Base-by-base conservation (phyloP, 495 filamentous ascomycete species). In the Talaromyces wortmannii region DNA sequence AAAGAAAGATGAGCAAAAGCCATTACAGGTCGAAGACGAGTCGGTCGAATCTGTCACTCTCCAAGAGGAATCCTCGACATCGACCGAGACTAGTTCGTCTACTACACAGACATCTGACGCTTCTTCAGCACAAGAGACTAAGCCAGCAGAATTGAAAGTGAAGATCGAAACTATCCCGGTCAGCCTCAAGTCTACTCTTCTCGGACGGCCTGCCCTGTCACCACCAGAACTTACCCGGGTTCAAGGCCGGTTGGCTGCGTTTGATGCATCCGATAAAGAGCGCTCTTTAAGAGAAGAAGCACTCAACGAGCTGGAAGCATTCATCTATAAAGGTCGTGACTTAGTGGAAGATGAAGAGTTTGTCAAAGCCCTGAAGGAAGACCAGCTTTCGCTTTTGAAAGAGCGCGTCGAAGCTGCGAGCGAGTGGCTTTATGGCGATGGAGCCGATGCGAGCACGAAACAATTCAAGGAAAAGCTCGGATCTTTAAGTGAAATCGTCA, bases 391-490 rank as follows among this genome's bases (percentile, higher is more conserved):
- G 4, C 61, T 63, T 29, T 80, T 97, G 11, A 79, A 85, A 59
- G 71, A 82, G 53, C 83, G 83, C 61, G 74, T 84, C 43, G 78
- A 78, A 32, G 82, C 81, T 15, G 81, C 85, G 10, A 86, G 86
- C 55, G 90, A 96, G 36, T 97, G 94, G 92, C 81, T 98, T 32
- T 95, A 96, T 65, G 87, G 79, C 36, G 90, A 92, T 51, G 91
- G 92, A 45, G 83, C 81, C 6, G 81, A 89, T 51, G 91, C 94
- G 0, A 72, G 81, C 42, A 83, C 82, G 18, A 79, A 85, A 3
- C 84, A 83, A 17, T 79, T 96, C 66, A 86, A 83, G 65, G 76
- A 78, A 29, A 85, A 83, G 55, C 79, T 95, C 43, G 85, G 87
- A 64, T 80, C 78, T 42, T 78, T 94, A 45, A 85, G 87, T 63